phyloP scores from a whole-genome alignment of 257 asterid genomes.

The Solanum gracilifrons region DNA sequence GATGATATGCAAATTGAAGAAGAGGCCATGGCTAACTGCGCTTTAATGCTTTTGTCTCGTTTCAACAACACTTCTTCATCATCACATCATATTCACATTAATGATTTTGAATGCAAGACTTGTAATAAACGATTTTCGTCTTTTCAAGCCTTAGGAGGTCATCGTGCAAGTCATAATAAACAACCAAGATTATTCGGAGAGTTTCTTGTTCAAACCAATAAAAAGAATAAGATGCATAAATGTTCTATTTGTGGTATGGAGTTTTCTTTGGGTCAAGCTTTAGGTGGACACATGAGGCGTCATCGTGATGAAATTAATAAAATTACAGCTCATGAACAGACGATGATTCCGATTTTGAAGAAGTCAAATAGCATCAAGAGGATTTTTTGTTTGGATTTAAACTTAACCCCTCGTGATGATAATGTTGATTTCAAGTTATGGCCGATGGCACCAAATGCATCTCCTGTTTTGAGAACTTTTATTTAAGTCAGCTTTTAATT shows the following conservation, averaged over 20 bases:
- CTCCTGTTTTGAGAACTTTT: neutral
- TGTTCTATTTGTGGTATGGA: neutral
- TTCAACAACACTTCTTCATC: neutral
- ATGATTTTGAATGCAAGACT: slow-evolving; percentile 2
- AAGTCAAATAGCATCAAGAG: neutral
- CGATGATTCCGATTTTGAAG: neutral
- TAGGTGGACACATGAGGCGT: slow-evolving; percentile 7
- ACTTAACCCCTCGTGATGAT: neutral
- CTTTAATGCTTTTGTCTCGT: neutral
- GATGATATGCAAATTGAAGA: neutral
- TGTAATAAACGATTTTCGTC: neutral
- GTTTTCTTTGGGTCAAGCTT: neutral
- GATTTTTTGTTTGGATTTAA: neutral
- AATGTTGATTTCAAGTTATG: neutral
- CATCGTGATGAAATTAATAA: neutral
- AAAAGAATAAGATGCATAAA: neutral
- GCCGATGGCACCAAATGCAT: neutral
- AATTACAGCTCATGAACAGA: neutral
- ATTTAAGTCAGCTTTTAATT: neutral
- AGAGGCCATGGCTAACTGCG: neutral
- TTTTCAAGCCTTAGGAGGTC: slow-evolving; percentile 1
- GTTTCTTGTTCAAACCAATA: neutral
- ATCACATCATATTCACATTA: neutral
- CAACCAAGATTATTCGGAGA: neutral
- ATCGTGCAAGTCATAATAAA: slow-evolving; percentile 5